Conservation (phyloP, 352 stramenopile species). For the Phytopythium boreale region DNA sequence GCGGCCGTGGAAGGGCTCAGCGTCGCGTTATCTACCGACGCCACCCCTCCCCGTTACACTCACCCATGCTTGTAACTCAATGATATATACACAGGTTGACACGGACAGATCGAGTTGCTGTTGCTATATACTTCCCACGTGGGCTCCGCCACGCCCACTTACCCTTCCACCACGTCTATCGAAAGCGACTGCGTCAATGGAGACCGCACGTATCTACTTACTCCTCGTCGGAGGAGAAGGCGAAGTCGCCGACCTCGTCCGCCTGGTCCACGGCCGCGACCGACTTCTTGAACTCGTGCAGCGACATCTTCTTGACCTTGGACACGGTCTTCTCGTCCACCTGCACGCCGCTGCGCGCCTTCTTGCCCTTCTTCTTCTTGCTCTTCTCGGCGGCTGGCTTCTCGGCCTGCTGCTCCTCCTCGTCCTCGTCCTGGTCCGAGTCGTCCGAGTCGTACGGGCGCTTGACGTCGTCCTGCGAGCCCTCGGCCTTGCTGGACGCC, state of each 20-base stretch:
- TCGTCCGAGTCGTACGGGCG: conserved; percentile 32
- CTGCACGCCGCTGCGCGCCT: conserved; percentile 13
- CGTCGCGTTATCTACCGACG: no score
- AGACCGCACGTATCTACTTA: not conserved
- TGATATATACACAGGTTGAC: conserved; percentile 1
- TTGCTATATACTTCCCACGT: not conserved
- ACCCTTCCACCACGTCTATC: not conserved
- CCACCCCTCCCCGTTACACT: not conserved
- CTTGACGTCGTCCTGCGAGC: conserved; percentile 10
- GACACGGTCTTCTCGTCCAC: conserved; percentile 65
- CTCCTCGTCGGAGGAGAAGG: conserved; percentile 74
- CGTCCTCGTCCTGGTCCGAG: conserved; percentile 39
- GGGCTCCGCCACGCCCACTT: not conserved
- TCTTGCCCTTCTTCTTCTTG: conserved; percentile 32
- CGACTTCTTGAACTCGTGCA: conserved; percentile 80
- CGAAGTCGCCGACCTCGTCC: conserved; percentile 77
- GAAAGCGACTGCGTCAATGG: not conserved
- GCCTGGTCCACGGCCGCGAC: conserved; percentile 66
- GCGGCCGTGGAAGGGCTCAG: no score
- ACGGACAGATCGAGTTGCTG: conserved; percentile 2
- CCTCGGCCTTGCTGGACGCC: conserved; percentile 24
- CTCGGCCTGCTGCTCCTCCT: conserved; percentile 35
- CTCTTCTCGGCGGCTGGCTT: conserved; percentile 37
- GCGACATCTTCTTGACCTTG: conserved; percentile 80
- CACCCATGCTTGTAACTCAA: not conserved